Evolutionary conservation across 371 early-diverging fungal species (phyloP).

Genomic region (Blastocladiella emersonii): DNA sequence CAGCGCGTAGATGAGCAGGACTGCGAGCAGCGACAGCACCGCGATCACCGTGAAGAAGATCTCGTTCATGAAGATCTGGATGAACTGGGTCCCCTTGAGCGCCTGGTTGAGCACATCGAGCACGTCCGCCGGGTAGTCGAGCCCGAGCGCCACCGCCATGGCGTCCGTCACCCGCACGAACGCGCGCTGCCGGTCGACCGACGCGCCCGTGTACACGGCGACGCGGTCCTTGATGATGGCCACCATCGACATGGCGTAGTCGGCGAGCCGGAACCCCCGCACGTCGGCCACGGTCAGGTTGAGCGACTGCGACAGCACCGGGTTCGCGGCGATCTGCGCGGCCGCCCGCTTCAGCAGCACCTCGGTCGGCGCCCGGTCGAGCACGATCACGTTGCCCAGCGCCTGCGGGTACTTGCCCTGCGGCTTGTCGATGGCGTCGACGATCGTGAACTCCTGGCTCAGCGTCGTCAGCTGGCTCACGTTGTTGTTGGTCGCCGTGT

Average conservation of each 20-base stretch:
- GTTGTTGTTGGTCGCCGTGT: neutral
- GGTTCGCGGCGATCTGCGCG: neutral
- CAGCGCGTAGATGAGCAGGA: slow-evolving; percentile 16
- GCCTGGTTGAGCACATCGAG: slow-evolving; percentile 8
- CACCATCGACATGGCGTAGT: slow-evolving; percentile 10
- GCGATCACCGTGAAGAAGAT: slow-evolving; percentile 13
- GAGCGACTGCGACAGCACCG: neutral
- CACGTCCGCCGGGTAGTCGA: slow-evolving; percentile 4
- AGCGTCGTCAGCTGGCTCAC: neutral
- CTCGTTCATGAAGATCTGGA: slow-evolving; percentile 12
- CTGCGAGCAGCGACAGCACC: slow-evolving; percentile 11
- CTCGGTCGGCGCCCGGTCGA: slow-evolving; percentile 10
- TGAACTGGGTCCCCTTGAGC: slow-evolving; percentile 9
- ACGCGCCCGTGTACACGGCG: slow-evolving; percentile 2
- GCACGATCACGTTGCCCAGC: slow-evolving; percentile 16
- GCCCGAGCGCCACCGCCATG: slow-evolving; percentile 10
- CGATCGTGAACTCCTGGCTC: slow-evolving; percentile 1
- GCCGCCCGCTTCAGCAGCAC: neutral
- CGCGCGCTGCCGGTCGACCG: neutral
- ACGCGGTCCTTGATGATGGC: slow-evolving; percentile 6
- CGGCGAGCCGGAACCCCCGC: neutral
- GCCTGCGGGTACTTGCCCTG: slow-evolving; percentile 16
- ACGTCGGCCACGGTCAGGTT: neutral
- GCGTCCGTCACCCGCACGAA: slow-evolving; percentile 12
- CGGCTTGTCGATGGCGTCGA: slow-evolving; percentile 14